phyloP scores from a whole-genome alignment of 2,329 filamentous ascomycete genomes.

The Didymella keratinophila region DNA sequence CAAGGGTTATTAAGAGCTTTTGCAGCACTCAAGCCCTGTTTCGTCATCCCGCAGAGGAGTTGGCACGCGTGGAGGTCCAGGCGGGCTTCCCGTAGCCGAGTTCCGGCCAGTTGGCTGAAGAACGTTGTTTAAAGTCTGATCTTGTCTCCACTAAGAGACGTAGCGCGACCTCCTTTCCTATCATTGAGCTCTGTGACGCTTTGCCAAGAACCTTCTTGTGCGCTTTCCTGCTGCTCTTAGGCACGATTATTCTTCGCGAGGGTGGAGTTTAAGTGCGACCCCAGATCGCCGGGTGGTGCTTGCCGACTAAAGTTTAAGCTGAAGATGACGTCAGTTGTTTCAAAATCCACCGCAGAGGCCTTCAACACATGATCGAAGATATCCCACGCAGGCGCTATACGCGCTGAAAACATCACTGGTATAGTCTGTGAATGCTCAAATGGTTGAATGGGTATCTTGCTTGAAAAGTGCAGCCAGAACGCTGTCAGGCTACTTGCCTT shows the following conservation, averaged over 20 bases:
- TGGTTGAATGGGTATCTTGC: slow-evolving; percentile 13
- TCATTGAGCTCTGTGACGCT: background rate
- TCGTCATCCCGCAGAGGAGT: slow-evolving; percentile 19
- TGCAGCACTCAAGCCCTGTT: background rate
- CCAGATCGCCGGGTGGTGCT: slow-evolving; percentile 6
- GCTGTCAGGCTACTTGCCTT: background rate
- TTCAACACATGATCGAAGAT: background rate
- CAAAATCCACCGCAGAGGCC: background rate
- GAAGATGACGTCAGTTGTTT: slow-evolving; percentile 16
- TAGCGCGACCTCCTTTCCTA: slow-evolving; percentile 2
- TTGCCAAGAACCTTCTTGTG: background rate
- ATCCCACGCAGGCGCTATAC: background rate
- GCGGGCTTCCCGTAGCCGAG: slow-evolving; percentile 15
- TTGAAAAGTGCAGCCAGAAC: background rate
- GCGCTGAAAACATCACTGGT: too few species aligned
- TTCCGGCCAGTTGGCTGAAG: slow-evolving; percentile 9
- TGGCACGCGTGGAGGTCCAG: slow-evolving; percentile 14
- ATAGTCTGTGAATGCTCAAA: too few species aligned
- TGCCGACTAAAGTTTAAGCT: slow-evolving; percentile 8
- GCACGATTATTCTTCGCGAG: background rate
- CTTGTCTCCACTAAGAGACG: background rate
- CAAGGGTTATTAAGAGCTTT: slow-evolving; percentile 2
- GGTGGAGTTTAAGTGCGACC: slow-evolving; percentile 7
- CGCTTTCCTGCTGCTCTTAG: background rate
- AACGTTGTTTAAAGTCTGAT: background rate